phyloP scores from a whole-genome alignment of 495 filamentous ascomycete genomes.

The Achaetomiella virescens region DNA sequence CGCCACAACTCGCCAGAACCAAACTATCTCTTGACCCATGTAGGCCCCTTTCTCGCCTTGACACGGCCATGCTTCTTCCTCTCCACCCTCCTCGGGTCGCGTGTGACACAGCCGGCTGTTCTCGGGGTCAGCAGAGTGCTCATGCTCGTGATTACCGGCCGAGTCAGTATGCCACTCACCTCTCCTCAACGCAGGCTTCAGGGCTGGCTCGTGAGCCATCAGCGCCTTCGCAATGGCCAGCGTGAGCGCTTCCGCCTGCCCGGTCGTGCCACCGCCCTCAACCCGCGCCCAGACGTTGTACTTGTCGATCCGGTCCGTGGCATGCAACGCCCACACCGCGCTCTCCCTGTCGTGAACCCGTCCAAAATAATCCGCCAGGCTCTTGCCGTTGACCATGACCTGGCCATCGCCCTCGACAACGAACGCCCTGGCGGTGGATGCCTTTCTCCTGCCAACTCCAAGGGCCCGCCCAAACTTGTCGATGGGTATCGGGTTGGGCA shows the following conservation, averaged over 20 bases:
- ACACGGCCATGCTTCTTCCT: constrained; percentile 95
- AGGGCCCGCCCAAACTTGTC: constrained; percentile 70
- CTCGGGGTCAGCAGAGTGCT: constrained; percentile 18
- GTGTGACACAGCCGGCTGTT: constrained; percentile 82
- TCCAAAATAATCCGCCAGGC: constrained; percentile 68
- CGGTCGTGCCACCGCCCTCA: constrained; percentile 80
- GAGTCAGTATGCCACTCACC: constrained; percentile 52
- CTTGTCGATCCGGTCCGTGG: constrained; percentile 79
- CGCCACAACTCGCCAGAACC: constrained; percentile 4
- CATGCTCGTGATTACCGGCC: constrained; percentile 1
- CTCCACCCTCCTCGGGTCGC: constrained; percentile 87
- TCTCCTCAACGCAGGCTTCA: constrained; percentile 83
- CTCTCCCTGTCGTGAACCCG: constrained; percentile 92
- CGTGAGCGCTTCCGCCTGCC: constrained; percentile 92
- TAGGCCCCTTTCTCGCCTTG: constrained; percentile 96
- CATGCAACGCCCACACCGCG: constrained; percentile 81
- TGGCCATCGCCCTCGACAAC: constrained; percentile 90
- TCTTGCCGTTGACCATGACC: constrained; percentile 82
- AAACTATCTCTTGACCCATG: constrained; percentile 87
- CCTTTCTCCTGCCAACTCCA: constrained; percentile 79
- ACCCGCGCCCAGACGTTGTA: constrained; percentile 93
- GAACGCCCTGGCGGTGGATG: constrained; percentile 72
- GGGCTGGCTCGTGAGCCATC: constrained; percentile 77
- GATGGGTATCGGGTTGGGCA: constrained; percentile 49
- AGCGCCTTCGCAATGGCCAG: constrained; percentile 86